Percentiles rank a stretch among this genome's conserved stretches.
Evolutionary conservation across 179 eudicot species (phyloP).

Genomic region (Actinidia chinensis): DNA sequence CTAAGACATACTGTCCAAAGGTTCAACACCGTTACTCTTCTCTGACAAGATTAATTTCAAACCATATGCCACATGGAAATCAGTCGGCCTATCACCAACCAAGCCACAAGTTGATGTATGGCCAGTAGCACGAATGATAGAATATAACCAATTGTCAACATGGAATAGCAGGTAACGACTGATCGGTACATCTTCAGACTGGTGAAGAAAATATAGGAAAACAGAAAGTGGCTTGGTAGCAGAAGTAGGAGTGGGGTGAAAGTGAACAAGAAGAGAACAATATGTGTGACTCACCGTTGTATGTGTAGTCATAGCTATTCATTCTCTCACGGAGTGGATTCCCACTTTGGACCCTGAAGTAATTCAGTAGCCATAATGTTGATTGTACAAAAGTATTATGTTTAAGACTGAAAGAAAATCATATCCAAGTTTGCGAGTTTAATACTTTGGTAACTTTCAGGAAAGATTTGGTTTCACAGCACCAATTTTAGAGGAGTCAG

Average conservation of each 20-base stretch:
- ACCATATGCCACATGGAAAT: slow-evolving; percentile 68
- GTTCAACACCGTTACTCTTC: slow-evolving; percentile 32
- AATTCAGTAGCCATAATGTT: slow-evolving; percentile 21
- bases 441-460: no score
- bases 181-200: slow-evolving; percentile 49
- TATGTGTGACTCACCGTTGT: slow-evolving; percentile 90
- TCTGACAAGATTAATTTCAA: slow-evolving; percentile 47
- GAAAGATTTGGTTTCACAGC: no score
- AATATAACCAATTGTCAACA: slow-evolving; percentile 53
- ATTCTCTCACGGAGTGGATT: slow-evolving; percentile 95
- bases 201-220: slow-evolving; percentile 87
- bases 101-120: slow-evolving; percentile 65
- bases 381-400: no score
- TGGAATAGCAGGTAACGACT: slow-evolving; percentile 45
- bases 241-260: slow-evolving; percentile 85
- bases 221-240: slow-evolving; percentile 88
- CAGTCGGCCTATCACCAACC: slow-evolving; percentile 65
- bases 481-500: no score
- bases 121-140: slow-evolving; percentile 84
- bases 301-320: slow-evolving; percentile 93
- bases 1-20: slow-evolving; percentile 23
- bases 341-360: slow-evolving; percentile 84
- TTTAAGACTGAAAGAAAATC: no score
- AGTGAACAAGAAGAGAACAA: slow-evolving; percentile 91
- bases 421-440: no score